phyloP scores from a whole-genome alignment of 306 rosid species.

The Sesbania bispinosa region DNA sequence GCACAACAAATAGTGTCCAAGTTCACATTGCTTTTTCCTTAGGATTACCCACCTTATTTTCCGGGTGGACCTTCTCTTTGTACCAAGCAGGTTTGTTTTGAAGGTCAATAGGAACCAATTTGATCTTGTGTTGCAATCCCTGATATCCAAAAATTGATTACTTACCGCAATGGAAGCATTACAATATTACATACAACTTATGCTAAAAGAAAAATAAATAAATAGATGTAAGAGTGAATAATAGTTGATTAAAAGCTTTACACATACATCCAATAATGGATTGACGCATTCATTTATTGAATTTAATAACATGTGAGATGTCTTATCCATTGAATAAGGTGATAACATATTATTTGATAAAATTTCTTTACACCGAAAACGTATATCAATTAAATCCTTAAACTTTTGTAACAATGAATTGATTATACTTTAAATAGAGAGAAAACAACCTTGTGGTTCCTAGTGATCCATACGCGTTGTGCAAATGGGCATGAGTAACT shows the following conservation, averaged over 20 bases:
- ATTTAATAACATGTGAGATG: no score
- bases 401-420: no score
- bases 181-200: neutral
- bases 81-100: slow-evolving; percentile 69
- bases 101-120: slow-evolving; percentile 59
- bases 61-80: slow-evolving; percentile 69
- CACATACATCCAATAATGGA: no score
- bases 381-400: no score
- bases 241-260: no score
- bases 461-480: slow-evolving; percentile 72
- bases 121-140: slow-evolving; percentile 66
- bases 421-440: neutral
- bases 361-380: no score
- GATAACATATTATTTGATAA: no score
- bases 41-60: slow-evolving; percentile 50
- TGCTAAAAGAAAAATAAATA: neutral
- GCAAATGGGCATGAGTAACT: slow-evolving; percentile 56
- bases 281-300: no score
- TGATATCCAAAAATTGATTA: slow-evolving; percentile 20
- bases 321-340: no score
- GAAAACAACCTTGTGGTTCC: slow-evolving; percentile 67
- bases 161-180: neutral
- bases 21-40: neutral
- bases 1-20: no score
- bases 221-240: no score